A percentile compares a stretch with the other conserved stretches of the same genome.
Conservation (phyloP, 2,329 filamentous ascomycete genomes). For the Trichoderma brevicompactum region DNA sequence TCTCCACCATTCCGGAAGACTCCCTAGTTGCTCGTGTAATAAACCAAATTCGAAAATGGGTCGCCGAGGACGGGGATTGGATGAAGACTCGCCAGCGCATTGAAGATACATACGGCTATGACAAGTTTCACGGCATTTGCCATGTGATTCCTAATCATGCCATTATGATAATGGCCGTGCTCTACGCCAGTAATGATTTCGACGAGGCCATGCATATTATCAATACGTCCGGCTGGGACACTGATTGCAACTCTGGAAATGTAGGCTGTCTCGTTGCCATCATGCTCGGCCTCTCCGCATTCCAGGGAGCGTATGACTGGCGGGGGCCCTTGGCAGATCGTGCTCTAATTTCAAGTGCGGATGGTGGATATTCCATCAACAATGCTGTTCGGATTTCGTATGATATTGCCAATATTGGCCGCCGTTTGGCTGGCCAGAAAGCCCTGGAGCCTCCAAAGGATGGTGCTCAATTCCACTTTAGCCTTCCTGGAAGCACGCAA, state of each 20-base stretch:
- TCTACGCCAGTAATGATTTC: conserved; percentile 40
- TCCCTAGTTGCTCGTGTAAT: conserved; percentile 39
- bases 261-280: conserved; percentile 43
- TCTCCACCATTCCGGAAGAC: conserved; percentile 37
- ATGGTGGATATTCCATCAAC: conserved; percentile 45
- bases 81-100: conserved; percentile 42
- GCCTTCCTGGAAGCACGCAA: conserved; percentile 44
- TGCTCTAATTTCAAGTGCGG: conserved; percentile 43
- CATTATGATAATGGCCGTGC: conserved; percentile 42
- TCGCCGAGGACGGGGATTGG: conserved; percentile 39
- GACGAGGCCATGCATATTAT: conserved; percentile 43
- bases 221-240: conserved; percentile 46
- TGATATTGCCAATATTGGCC: conserved; percentile 39
- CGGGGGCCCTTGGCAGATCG: conserved; percentile 43
- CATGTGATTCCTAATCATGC: conserved; percentile 44
- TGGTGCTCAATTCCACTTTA: conserved; percentile 45
- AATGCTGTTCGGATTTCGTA: conserved; percentile 42
- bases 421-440: conserved; percentile 33
- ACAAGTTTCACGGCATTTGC: conserved; percentile 41
- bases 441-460: conserved; percentile 37
- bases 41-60: conserved; percentile 37
- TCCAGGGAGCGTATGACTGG: conserved; percentile 40
- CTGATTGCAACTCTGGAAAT: conserved; percentile 47
- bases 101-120: conserved; percentile 38
- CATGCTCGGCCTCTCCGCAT: conserved; percentile 41